Conservation (phyloP, 495 filamentous ascomycete species). For the Neurospora sp. region DNA sequence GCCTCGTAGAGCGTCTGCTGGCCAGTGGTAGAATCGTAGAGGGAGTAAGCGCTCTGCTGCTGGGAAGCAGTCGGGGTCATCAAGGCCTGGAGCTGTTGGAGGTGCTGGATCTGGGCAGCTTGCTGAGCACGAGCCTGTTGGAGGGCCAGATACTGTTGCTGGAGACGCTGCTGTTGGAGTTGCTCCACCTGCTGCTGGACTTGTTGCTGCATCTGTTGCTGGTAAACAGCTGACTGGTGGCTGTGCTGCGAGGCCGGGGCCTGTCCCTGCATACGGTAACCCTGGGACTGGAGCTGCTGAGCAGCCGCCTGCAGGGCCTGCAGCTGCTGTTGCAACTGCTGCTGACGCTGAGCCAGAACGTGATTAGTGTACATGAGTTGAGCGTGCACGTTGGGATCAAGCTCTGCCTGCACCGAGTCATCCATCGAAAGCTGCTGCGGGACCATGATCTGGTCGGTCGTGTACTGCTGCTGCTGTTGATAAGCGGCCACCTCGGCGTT, state of each 20-base stretch:
- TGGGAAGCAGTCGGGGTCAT: constrained; percentile 30
- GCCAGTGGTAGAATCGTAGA: constrained; percentile 74
- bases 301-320: constrained; percentile 47
- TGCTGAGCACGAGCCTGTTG: not conserved
- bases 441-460: constrained; percentile 73
- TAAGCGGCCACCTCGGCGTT: not conserved
- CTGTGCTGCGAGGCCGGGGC: constrained; percentile 32
- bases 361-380: constrained; percentile 77
- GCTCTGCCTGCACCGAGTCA: constrained; percentile 52
- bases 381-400: constrained; percentile 75
- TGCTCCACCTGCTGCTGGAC: constrained; percentile 27
- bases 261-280: constrained; percentile 48
- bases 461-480: constrained; percentile 38
- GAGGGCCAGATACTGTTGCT: not conserved
- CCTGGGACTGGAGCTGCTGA: constrained; percentile 79
- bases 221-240: constrained; percentile 33
- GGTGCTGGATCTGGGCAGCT: constrained; percentile 23
- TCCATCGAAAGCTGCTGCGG: constrained; percentile 62
- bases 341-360: constrained; percentile 80
- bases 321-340: constrained; percentile 60
- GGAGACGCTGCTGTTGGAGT: constrained; percentile 27
- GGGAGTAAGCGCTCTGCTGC: constrained; percentile 56
- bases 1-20: constrained; percentile 60
- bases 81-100: constrained; percentile 65
- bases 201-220: constrained; percentile 29